These are phyloP conservation scores for Knufia petricola DNA, from an alignment of 2,329 filamentous ascomycete species.

Conservation along the genomic window DNA sequence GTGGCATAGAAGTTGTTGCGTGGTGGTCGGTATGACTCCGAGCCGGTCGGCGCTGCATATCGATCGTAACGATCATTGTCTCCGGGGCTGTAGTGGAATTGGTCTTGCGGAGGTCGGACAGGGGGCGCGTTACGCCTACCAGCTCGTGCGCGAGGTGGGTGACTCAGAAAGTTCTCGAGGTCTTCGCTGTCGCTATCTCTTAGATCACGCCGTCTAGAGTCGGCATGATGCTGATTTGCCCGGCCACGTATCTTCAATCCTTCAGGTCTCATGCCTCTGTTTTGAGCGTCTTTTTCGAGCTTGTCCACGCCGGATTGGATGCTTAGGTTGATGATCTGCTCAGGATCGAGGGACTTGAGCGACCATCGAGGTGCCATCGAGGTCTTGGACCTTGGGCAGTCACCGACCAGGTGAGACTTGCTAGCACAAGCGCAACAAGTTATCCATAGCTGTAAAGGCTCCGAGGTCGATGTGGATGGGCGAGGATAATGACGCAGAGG, in stretches of 20 bases:
- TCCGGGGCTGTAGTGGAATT: background rate
- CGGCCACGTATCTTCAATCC: slow-evolving; percentile 31
- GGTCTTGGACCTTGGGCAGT: slow-evolving; percentile 30
- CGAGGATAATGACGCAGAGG: slow-evolving; percentile 42
- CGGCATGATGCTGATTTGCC: slow-evolving; percentile 26
- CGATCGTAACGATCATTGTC: slow-evolving; percentile 1
- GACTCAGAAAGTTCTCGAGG: slow-evolving; percentile 24
- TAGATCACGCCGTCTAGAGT: background rate
- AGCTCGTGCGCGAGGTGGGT: background rate
- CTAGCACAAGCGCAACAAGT: slow-evolving; percentile 37
- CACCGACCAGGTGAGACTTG: slow-evolving; percentile 34
- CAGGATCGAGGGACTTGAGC: slow-evolving; percentile 29
- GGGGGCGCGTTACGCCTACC: background rate
- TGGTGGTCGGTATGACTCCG: slow-evolving; percentile 8
- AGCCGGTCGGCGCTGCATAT: background rate
- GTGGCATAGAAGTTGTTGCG: slow-evolving; percentile 17
- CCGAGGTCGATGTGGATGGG: slow-evolving; percentile 16
- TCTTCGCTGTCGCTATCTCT: slow-evolving; percentile 29
- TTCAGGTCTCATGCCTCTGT: slow-evolving; percentile 18
- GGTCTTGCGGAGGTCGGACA: background rate
- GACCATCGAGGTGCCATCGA: slow-evolving; percentile 30
- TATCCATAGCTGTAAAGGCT: slow-evolving; percentile 32
- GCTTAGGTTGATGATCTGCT: slow-evolving; percentile 33
- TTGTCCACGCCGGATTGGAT: slow-evolving; percentile 18
- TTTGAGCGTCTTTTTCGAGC: slow-evolving; percentile 19